Conservation (phyloP, 208 protist species). For the Angomonas desouzai region DNA sequence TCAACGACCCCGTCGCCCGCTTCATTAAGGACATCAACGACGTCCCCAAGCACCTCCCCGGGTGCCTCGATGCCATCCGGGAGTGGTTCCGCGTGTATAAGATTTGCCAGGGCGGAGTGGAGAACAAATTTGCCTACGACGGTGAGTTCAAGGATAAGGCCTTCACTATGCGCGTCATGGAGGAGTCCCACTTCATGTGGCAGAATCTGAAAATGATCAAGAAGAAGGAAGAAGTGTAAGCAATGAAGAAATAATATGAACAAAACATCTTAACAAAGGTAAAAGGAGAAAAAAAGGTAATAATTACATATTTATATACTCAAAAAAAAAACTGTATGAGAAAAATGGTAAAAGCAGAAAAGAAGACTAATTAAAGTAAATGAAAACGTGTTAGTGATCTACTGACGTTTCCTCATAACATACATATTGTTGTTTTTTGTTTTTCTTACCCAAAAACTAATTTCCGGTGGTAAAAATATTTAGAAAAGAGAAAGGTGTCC, state of each 20-base stretch:
- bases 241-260: slow-evolving; percentile 13
- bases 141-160: slow-evolving; percentile 87
- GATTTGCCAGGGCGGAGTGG: slow-evolving; percentile 88
- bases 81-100: slow-evolving; percentile 93
- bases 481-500: too few species aligned
- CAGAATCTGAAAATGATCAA: slow-evolving; percentile 88
- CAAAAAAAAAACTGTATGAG: neutral
- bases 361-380: too few species aligned
- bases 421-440: too few species aligned
- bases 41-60: slow-evolving; percentile 85
- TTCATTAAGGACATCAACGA: slow-evolving; percentile 90
- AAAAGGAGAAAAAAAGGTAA: slow-evolving; percentile 3
- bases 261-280: too few species aligned
- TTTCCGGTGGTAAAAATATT: too few species aligned
- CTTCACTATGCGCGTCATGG: slow-evolving; percentile 82
- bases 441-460: too few species aligned
- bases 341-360: neutral
- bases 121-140: slow-evolving; percentile 91
- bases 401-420: too few species aligned
- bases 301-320: slow-evolving; percentile 5
- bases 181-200: slow-evolving; percentile 93
- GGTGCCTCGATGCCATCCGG: slow-evolving; percentile 83
- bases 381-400: too few species aligned
- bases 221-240: slow-evolving; percentile 68
- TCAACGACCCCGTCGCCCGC: slow-evolving; percentile 83